A percentile compares a stretch with the other conserved stretches of the same genome.
These are phyloP conservation scores for Silene vulgaris DNA, from an alignment of 179 eudicot genomes.

Conservation along the genomic window DNA sequence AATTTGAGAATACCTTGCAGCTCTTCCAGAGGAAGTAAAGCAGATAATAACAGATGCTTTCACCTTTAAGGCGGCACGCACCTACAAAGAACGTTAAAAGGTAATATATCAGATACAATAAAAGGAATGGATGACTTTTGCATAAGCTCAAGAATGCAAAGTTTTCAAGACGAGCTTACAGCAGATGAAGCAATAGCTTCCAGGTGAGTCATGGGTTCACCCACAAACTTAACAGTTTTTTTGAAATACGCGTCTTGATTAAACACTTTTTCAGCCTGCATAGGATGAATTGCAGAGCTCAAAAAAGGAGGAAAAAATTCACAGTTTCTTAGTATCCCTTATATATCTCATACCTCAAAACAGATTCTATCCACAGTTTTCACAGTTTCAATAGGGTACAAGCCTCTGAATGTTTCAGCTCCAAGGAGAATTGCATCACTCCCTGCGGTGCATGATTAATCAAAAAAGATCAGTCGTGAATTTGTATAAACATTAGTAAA, in stretches of 20 bases:
- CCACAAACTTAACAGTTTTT: slow-evolving; percentile 41
- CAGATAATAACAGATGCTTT: slow-evolving; percentile 95
- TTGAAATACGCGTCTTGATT: slow-evolving; percentile 46
- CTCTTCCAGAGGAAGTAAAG: slow-evolving; percentile 94
- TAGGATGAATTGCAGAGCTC: background rate
- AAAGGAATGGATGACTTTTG: background rate
- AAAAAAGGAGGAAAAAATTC: background rate
- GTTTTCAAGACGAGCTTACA: slow-evolving; percentile 25
- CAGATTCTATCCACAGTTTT: slow-evolving; percentile 60
- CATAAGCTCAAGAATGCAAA: background rate
- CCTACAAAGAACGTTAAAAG: slow-evolving; percentile 38
- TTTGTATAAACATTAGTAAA: background rate
- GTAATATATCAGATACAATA: background rate
- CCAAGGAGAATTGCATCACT: slow-evolving; percentile 94
- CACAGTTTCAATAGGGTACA: slow-evolving; percentile 79
- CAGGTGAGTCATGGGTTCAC: slow-evolving; percentile 47
- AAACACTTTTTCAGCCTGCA: slow-evolving; percentile 45
- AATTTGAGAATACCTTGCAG: slow-evolving; percentile 62
- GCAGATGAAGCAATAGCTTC: slow-evolving; percentile 51
- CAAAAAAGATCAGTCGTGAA: slow-evolving; percentile 6
- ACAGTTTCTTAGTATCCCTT: background rate
- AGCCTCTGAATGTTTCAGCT: slow-evolving; percentile 87
- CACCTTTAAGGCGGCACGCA: slow-evolving; percentile 89
- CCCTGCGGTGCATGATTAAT: slow-evolving; percentile 37
- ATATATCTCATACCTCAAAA: slow-evolving; percentile 33